Evolutionary conservation across 371 early-diverging fungal genomes (phyloP).

Genomic region (Lichtheimia ornata): DNA sequence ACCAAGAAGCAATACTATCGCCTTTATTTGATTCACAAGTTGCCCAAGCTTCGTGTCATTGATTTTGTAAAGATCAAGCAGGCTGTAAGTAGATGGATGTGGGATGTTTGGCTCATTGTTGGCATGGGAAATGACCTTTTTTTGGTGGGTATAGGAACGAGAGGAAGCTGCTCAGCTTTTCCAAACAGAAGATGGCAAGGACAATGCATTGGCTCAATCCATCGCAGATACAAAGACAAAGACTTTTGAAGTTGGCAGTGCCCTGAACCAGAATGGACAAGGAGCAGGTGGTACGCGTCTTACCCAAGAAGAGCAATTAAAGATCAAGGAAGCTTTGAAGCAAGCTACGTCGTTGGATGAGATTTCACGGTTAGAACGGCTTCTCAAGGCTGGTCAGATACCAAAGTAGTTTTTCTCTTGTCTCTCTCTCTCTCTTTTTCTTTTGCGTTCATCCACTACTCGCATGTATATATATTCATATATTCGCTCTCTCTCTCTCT

Average conservation of each 20-base stretch:
- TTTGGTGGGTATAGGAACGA: slow-evolving; percentile 62
- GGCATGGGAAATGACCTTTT: neutral
- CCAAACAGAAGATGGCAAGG: slow-evolving; percentile 52
- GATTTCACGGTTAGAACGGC: slow-evolving; percentile 69
- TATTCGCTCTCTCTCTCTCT: neutral
- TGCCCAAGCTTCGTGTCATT: slow-evolving; percentile 79
- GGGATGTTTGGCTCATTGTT: neutral
- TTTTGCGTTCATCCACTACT: too few relatives aligned
- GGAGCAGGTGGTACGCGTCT: slow-evolving; percentile 35
- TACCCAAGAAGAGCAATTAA: slow-evolving; percentile 59
- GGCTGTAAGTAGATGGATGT: neutral
- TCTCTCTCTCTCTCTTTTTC: neutral
- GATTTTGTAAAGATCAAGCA: slow-evolving; percentile 75
- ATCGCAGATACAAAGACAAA: slow-evolving; percentile 64
- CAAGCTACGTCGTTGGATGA: slow-evolving; percentile 82
- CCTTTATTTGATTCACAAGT: slow-evolving; percentile 76
- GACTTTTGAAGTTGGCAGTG: slow-evolving; percentile 81
- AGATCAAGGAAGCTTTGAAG: slow-evolving; percentile 72
- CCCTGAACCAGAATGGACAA: slow-evolving; percentile 47
- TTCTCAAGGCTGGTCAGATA: slow-evolving; percentile 66
- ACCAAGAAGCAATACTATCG: slow-evolving; percentile 79
- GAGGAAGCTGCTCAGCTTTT: slow-evolving; percentile 75
- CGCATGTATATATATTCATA: slow-evolving; percentile 2
- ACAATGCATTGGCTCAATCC: slow-evolving; percentile 63
- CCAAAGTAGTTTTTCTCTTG: slow-evolving; percentile 21